Conservation (phyloP, 352 stramenopile species). For the Thalassiosira ordinaria region DNA sequence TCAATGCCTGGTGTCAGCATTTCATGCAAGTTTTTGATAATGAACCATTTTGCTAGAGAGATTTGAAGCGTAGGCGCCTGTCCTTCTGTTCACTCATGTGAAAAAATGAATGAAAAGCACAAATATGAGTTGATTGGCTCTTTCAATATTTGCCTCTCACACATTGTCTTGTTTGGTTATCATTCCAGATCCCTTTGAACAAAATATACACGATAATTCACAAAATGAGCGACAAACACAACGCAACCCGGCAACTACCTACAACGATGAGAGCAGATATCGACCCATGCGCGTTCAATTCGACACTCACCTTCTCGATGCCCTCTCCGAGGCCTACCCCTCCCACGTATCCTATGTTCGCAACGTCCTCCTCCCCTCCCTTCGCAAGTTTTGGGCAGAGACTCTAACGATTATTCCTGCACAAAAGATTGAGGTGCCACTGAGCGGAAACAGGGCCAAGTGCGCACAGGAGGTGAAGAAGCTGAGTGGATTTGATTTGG, state of each 20-base stretch:
- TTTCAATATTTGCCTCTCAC: too few relatives aligned
- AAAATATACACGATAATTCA: slow-evolving; percentile 10
- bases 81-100: too few relatives aligned
- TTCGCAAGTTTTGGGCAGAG: slow-evolving; percentile 44
- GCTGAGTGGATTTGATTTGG: slow-evolving; percentile 22
- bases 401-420: slow-evolving; percentile 44
- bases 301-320: slow-evolving; percentile 53
- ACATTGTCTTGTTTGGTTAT: too few relatives aligned
- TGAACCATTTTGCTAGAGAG: too few relatives aligned
- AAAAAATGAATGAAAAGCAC: too few relatives aligned
- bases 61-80: too few relatives aligned
- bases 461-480: slow-evolving; percentile 31
- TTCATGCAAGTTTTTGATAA: too few relatives aligned
- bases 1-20: too few relatives aligned
- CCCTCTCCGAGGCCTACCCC: slow-evolving; percentile 7
- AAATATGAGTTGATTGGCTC: too few relatives aligned
- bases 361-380: slow-evolving; percentile 36
- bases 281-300: slow-evolving; percentile 53
- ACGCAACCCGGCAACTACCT: background rate
- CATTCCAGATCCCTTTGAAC: slow-evolving; percentile 43
- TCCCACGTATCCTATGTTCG: slow-evolving; percentile 41
- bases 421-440: slow-evolving; percentile 32
- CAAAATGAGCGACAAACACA: slow-evolving; percentile 1
- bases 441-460: slow-evolving; percentile 9
- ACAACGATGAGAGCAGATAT: slow-evolving; percentile 18